Percentiles rank a stretch among this genome's conserved stretches.
Evolutionary conservation across 2,329 filamentous ascomycete genomes (phyloP).

Genomic region (Cytospora piceae): DNA sequence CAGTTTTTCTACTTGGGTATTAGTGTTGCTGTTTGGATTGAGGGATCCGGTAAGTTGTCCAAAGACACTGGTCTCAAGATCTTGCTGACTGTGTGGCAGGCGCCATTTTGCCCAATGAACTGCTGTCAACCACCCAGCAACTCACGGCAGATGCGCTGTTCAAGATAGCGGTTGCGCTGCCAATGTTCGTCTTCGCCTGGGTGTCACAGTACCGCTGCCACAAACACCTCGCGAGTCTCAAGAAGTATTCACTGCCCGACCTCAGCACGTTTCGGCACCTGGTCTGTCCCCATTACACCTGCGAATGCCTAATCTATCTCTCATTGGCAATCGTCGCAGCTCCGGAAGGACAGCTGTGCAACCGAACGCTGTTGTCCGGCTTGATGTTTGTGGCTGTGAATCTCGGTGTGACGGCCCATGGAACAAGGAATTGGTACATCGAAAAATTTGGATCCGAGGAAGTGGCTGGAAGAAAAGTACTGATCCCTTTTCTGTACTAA

Average conservation of each 20-base stretch:
- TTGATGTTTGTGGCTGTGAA: slow-evolving; percentile 77
- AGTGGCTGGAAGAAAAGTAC: slow-evolving; percentile 69
- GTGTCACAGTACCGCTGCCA: slow-evolving; percentile 77
- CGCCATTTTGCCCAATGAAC: slow-evolving; percentile 36
- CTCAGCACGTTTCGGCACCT: slow-evolving; percentile 72
- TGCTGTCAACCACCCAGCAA: not conserved
- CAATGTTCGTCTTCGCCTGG: slow-evolving; percentile 71
- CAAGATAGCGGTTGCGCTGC: slow-evolving; percentile 59
- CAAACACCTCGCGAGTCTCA: slow-evolving; percentile 67
- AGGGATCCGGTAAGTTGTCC: slow-evolving; percentile 67
- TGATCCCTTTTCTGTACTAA: slow-evolving; percentile 72
- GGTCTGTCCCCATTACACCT: slow-evolving; percentile 88
- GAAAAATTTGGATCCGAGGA: slow-evolving; percentile 71
- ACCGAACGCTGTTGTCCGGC: slow-evolving; percentile 73
- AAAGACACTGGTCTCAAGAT: not conserved
- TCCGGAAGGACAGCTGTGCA: slow-evolving; percentile 66
- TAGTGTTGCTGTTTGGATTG: slow-evolving; percentile 80
- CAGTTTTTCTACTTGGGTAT: slow-evolving; percentile 76
- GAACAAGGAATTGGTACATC: slow-evolving; percentile 79
- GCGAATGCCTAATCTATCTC: slow-evolving; percentile 83
- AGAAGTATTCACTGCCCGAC: slow-evolving; percentile 81
- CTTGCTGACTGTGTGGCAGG: slow-evolving; percentile 35
- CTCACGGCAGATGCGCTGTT: slow-evolving; percentile 37
- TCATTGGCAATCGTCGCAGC: slow-evolving; percentile 76
- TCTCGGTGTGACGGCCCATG: slow-evolving; percentile 78